Percentiles rank a stretch among this genome's conserved stretches.
Conservation (phyloP, 805 yeast species). For the Nakazawaea ambrosiae region DNA sequence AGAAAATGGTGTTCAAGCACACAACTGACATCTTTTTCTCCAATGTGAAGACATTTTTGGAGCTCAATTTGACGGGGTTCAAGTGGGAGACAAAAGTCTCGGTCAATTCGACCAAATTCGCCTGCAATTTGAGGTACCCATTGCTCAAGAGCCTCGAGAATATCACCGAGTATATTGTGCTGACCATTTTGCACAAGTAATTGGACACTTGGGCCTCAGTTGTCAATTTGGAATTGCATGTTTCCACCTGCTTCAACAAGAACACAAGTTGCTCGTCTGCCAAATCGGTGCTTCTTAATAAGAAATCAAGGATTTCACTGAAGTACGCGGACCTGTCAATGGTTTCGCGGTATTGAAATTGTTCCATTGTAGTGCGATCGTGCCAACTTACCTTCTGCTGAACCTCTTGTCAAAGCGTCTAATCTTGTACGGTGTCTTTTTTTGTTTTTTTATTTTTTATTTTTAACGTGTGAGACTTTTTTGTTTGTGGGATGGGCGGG, state of each 20-base stretch:
- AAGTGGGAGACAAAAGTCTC: constrained; percentile 1
- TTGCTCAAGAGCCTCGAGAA: constrained; percentile 21
- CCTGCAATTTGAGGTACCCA: constrained; percentile 26
- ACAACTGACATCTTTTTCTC: constrained; percentile 20
- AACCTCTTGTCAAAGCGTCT: too few relatives aligned
- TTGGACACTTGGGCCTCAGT: constrained; percentile 1
- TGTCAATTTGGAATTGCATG: constrained; percentile 13
- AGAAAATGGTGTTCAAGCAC: constrained; percentile 21
- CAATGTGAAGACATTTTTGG: constrained; percentile 23
- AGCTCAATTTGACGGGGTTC: constrained; percentile 6
- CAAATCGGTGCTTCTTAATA: background rate
- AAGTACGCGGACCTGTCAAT: background rate
- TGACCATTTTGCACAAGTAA: constrained; percentile 15
- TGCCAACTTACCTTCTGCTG: background rate
- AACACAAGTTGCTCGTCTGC: constrained; percentile 2
- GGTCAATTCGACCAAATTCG: constrained; percentile 21
- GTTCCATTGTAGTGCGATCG: too few relatives aligned
- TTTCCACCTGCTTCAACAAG: constrained; percentile 16
- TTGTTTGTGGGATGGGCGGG: too few relatives aligned
- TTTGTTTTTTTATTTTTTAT: too few relatives aligned
- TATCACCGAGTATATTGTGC: constrained; percentile 16
- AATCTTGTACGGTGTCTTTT: too few relatives aligned
- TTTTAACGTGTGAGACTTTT: too few relatives aligned
- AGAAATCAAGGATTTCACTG: background rate
- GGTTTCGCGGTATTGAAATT: background rate